phyloP scores from a whole-genome alignment of 108 stramenopile species.

The Conticribra weissflogii region DNA sequence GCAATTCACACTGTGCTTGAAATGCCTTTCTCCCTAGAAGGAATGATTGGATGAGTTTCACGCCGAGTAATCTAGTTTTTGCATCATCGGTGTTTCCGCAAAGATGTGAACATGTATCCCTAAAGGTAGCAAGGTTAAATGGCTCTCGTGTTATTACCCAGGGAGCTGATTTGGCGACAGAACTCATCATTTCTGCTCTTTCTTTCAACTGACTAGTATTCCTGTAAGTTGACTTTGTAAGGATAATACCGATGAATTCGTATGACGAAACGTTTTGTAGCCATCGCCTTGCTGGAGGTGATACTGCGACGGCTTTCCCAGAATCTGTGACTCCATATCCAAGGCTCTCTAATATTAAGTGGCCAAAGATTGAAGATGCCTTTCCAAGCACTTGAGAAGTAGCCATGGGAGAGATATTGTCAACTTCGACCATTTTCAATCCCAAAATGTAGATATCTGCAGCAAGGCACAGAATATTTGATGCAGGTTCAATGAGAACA shows the following conservation, averaged over 20 bases:
- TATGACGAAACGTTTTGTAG: constrained; percentile 34
- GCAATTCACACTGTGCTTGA: constrained; percentile 10
- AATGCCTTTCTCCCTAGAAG: constrained; percentile 28
- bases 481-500: constrained; percentile 26
- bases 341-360: constrained; percentile 25
- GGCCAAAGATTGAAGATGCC: constrained; percentile 18
- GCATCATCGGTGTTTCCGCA: constrained; percentile 16
- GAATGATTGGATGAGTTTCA: constrained; percentile 45
- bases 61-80: constrained; percentile 16
- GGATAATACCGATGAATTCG: constrained; percentile 41
- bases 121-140: constrained; percentile 49
- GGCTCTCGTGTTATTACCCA: constrained; percentile 44
- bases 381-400: constrained; percentile 2
- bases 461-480: constrained; percentile 31
- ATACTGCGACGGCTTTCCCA: neutral
- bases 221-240: constrained; percentile 24
- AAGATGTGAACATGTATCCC: constrained; percentile 32
- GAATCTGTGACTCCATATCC: constrained; percentile 1
- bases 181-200: constrained; percentile 27
- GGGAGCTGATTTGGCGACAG: constrained; percentile 28
- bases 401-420: neutral
- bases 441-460: constrained; percentile 38
- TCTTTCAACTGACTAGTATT: constrained; percentile 14
- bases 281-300: constrained; percentile 36
- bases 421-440: constrained; percentile 12